Evolutionary conservation across 306 rosid genomes (phyloP), one percentile per base, ranked within the genome.

Genomic region (Quercus ilex): DNA sequence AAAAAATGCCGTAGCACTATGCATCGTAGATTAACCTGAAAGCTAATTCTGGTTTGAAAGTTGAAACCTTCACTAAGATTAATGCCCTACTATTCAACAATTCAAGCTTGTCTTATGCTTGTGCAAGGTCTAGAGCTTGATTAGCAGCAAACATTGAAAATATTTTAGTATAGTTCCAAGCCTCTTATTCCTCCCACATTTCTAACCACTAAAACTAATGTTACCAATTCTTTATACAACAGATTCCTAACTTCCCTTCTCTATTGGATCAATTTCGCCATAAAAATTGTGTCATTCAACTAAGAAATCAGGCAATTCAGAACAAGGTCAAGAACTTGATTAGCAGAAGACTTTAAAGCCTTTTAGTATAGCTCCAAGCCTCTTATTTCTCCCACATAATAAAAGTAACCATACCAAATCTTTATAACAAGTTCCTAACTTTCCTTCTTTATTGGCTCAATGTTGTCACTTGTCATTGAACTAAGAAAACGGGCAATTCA

Each of bases 401-500:
- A 46, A 46, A 46, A 46, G 53, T 49, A 49, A 12, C 4, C 0
- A 49, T 3, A 49, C 53, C 53, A 46, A 46, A 46, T 46, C 53
- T 46, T 59, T 21, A 9, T 59, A 59, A 4, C 18, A 59, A 11
- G 65, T 59, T 21, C 31, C 14, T 1, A 25, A 15, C 19, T 35
- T 53, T 65, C 41, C 69, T 68, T 46, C 56, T 64, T 72, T 79
- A 63, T 67, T 31, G 69, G 21, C 69, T 55, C 73, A 56, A 33
- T 59, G 4, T 9, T 23, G 2, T 23, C 30, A 23, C 1, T 10
- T 12, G 53, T 49, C 53, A 49, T 49, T 12, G 1, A 10, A 12
- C 15, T 9, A 10, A 49, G 14, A 9, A 12, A 49, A 10, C 53
- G 1, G 53, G 69, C 60, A 41, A 78, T 41, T 74, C 18, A 28